phyloP scores from a whole-genome alignment of 805 yeast species.

The Hanseniaspora guilliermondii region DNA sequence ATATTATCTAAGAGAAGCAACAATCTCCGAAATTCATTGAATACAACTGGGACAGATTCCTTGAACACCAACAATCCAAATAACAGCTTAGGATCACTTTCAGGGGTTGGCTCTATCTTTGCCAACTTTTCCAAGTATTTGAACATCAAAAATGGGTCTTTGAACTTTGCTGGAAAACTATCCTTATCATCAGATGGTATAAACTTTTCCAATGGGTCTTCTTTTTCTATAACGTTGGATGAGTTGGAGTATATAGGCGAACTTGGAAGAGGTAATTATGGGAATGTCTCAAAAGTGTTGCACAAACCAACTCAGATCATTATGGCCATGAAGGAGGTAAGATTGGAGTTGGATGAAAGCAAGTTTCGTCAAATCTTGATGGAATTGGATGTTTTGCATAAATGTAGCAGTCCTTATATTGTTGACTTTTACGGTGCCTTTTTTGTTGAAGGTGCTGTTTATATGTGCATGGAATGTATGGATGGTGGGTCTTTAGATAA shows the following conservation, averaged over 20 bases:
- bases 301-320: slow-evolving; percentile 84
- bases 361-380: slow-evolving; percentile 86
- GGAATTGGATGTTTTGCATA: slow-evolving; percentile 90
- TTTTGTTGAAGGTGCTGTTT: slow-evolving; percentile 93
- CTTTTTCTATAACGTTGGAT: slow-evolving; percentile 74
- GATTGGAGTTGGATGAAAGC: slow-evolving; percentile 85
- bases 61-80: slow-evolving; percentile 16
- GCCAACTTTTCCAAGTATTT: slow-evolving; percentile 76
- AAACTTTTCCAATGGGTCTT: slow-evolving; percentile 77
- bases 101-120: slow-evolving; percentile 35
- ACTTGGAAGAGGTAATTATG: slow-evolving; percentile 91
- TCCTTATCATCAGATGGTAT: slow-evolving; percentile 85
- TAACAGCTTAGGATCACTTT: slow-evolving; percentile 4
- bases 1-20: not conserved
- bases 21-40: not conserved
- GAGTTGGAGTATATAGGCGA: slow-evolving; percentile 76
- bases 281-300: slow-evolving; percentile 83
- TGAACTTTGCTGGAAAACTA: slow-evolving; percentile 87
- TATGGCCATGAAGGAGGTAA: slow-evolving; percentile 96
- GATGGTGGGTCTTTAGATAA: slow-evolving; percentile 90
- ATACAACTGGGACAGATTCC: not conserved
- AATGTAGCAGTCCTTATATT: slow-evolving; percentile 78
- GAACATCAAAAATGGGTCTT: slow-evolving; percentile 82
- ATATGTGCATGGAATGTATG: slow-evolving; percentile 97
- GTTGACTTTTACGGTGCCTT: slow-evolving; percentile 97